A percentile compares a stretch with the other conserved stretches of the same genome.
Evolutionary conservation across 805 yeast genomes (phyloP).

Genomic region (Saccharomyces mikatae): DNA sequence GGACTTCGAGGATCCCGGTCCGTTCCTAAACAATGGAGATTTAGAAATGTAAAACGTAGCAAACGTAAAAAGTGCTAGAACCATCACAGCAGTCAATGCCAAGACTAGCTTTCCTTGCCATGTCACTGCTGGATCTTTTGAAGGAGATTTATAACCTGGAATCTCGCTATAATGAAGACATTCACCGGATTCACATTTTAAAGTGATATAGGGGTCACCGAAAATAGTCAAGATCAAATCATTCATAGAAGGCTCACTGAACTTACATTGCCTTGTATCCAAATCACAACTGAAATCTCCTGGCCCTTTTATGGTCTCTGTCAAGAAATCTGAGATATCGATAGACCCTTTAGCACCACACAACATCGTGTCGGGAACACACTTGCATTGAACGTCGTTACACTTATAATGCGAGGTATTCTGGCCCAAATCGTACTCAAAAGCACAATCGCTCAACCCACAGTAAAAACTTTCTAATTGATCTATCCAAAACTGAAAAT

Average conservation of each 20-base stretch:
- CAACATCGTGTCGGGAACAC: slow-evolving; percentile 85
- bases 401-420: slow-evolving; percentile 76
- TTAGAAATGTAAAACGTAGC: slow-evolving; percentile 43
- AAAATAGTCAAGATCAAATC: slow-evolving; percentile 82
- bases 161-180: slow-evolving; percentile 88
- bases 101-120: slow-evolving; percentile 37
- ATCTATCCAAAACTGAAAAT: slow-evolving; percentile 95
- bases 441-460: slow-evolving; percentile 66
- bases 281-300: slow-evolving; percentile 84
- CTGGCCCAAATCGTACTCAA: slow-evolving; percentile 49
- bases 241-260: slow-evolving; percentile 94
- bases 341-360: slow-evolving; percentile 94
- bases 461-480: slow-evolving; percentile 86
- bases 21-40: slow-evolving; percentile 50
- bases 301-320: slow-evolving; percentile 87
- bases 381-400: slow-evolving; percentile 70
- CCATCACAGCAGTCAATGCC: slow-evolving; percentile 34
- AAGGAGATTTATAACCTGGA: slow-evolving; percentile 78
- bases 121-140: slow-evolving; percentile 25
- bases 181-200: slow-evolving; percentile 79
- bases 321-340: slow-evolving; percentile 85
- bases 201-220: slow-evolving; percentile 87
- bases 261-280: slow-evolving; percentile 52
- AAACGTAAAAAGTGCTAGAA: slow-evolving; percentile 24
- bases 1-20: slow-evolving; percentile 6